Percentiles rank a stretch among this genome's conserved stretches.
phyloP scores from a whole-genome alignment of 805 yeast species.

The Starmerella potacharoeniae region DNA sequence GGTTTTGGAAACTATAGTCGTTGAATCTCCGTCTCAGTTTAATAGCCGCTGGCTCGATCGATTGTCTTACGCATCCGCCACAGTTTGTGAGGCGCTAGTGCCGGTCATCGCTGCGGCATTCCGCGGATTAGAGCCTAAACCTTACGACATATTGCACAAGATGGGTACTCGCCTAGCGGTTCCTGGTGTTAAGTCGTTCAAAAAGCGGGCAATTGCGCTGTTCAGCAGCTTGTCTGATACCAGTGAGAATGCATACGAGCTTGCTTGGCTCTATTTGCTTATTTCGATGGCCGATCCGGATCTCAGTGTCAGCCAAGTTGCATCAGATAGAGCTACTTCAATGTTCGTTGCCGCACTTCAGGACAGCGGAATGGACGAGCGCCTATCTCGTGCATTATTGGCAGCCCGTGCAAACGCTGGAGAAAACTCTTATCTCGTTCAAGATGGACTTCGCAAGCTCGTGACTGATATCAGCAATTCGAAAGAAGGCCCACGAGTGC shows the following conservation, averaged over 20 bases:
- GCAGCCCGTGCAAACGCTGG: constrained; percentile 4
- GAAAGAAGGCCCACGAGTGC: neutral
- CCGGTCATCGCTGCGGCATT: constrained; percentile 3
- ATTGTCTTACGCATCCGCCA: constrained; percentile 4
- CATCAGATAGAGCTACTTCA: neutral
- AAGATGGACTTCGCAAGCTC: neutral
- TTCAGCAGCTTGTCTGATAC: neutral
- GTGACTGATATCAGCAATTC: neutral
- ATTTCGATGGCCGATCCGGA: constrained; percentile 5
- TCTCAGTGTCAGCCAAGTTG: neutral
- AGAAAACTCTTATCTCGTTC: neutral
- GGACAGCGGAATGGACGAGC: neutral
- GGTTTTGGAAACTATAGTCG: constrained; percentile 4
- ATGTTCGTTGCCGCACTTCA: neutral
- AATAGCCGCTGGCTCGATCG: constrained; percentile 9
- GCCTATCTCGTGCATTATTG: neutral
- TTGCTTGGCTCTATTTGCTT: constrained; percentile 8
- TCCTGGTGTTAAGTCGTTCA: constrained; percentile 12
- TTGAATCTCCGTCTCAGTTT: neutral
- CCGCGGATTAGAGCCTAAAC: neutral
- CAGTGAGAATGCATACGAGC: neutral
- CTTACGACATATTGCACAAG: neutral
- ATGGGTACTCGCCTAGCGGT: constrained; percentile 4
- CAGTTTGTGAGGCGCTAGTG: constrained; percentile 11
- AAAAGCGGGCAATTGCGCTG: neutral